Percentiles rank a stretch among this genome's conserved stretches.
Conservation (phyloP, 2,329 filamentous ascomycete genomes). For the Pseudogymnoascus sp. region DNA sequence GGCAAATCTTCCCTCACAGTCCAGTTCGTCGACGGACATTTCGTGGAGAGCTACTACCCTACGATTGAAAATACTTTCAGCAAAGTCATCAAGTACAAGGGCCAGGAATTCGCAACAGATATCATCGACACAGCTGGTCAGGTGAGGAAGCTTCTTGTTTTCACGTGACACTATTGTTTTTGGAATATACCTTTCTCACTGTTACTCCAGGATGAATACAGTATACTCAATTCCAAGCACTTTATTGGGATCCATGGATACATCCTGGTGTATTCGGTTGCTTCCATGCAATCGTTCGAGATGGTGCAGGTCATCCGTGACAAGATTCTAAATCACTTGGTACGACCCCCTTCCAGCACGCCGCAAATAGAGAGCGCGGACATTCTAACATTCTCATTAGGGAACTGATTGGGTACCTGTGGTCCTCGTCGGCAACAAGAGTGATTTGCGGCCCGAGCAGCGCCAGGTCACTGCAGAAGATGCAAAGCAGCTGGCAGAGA, state of each 20-base stretch:
- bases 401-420: conserved; percentile 89
- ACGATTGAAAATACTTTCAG: conserved; percentile 99
- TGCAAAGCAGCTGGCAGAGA: conserved; percentile 73
- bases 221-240: conserved; percentile 95
- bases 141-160: conserved; percentile 40
- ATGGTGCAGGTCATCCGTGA: conserved; percentile 95
- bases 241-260: conserved; percentile 99
- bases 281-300: conserved; percentile 87
- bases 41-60: conserved; percentile 97
- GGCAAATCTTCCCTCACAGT: conserved; percentile 97
- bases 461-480: conserved; percentile 83
- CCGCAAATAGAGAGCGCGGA: conserved; percentile 1
- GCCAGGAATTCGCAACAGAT: conserved; percentile 88
- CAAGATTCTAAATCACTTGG: conserved; percentile 93
- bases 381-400: conserved; percentile 36
- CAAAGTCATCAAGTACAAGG: conserved; percentile 87
- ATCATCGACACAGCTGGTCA: conserved; percentile 98
- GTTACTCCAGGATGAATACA: conserved; percentile 77
- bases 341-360: conserved; percentile 35
- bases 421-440: conserved; percentile 95
- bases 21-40: conserved; percentile 94
- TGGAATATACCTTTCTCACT: conserved; percentile 14
- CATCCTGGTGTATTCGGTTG: conserved; percentile 97
- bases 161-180: conserved; percentile 12
- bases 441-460: conserved; percentile 84